Conservation (phyloP, 257 asterid genomes). For the Thymus mandschuricus region DNA sequence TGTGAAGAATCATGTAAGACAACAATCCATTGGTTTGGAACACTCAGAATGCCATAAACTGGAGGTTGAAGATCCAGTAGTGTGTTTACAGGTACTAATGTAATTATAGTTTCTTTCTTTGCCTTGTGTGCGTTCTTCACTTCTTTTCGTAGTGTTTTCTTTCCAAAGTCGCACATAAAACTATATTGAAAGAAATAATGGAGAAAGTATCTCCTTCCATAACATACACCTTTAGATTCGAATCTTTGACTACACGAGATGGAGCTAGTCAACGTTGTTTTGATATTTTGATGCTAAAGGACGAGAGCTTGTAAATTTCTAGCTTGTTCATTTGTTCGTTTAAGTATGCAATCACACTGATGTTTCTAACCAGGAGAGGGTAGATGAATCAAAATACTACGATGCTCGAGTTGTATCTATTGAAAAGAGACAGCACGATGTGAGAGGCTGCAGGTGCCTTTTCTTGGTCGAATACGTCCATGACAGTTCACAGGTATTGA, state of each 20-base stretch:
- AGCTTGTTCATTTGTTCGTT: no score
- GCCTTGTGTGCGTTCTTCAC: no score
- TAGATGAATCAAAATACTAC: constrained; percentile 69
- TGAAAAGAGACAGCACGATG: constrained; percentile 75
- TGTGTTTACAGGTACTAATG: constrained; percentile 80
- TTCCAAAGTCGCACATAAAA: no score
- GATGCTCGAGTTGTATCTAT: constrained; percentile 69
- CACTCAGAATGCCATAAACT: constrained; percentile 71
- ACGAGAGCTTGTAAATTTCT: no score
- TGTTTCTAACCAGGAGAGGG: constrained; percentile 55
- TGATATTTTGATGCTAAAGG: background rate
- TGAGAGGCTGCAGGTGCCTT: constrained; percentile 92
- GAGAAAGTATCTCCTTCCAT: no score
- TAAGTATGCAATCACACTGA: background rate
- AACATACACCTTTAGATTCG: no score
- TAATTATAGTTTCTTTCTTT: no score
- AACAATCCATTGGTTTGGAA: constrained; percentile 71
- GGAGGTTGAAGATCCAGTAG: constrained; percentile 64
- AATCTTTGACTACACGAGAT: no score
- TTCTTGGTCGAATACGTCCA: constrained; percentile 70
- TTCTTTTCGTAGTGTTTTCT: background rate
- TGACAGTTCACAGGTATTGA: constrained; percentile 59
- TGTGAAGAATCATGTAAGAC: constrained; percentile 53
- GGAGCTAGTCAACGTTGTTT: background rate
- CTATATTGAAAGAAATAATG: no score